Percentiles rank a stretch among this genome's conserved stretches.
Evolutionary conservation across 495 filamentous ascomycete species (phyloP).

Genomic region (Neurospora sp.): DNA sequence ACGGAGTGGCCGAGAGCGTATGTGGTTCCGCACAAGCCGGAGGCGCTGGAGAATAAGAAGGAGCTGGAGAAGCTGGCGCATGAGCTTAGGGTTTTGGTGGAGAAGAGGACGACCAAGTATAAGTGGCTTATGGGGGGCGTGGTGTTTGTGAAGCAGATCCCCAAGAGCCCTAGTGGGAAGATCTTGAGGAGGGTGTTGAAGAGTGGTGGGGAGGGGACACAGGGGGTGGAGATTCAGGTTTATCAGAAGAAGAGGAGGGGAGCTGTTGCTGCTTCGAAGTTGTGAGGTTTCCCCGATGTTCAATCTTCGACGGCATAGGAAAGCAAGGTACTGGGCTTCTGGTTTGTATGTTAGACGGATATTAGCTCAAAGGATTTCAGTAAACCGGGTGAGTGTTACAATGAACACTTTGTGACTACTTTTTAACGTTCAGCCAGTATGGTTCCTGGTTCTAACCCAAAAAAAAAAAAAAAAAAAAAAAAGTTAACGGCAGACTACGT

Average conservation of each 20-base stretch:
- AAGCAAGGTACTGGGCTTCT: no score
- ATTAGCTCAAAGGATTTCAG: no score
- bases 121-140: conserved; percentile 59
- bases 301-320: no score
- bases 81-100: conserved; percentile 38
- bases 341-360: no score
- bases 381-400: no score
- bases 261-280: neutral
- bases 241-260: conserved; percentile 20
- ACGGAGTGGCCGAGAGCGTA: conserved; percentile 22
- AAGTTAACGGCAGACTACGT: no score
- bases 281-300: neutral
- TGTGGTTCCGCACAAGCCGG: conserved; percentile 19
- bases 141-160: conserved; percentile 52
- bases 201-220: conserved; percentile 8
- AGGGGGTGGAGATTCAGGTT: conserved; percentile 17
- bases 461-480: no score
- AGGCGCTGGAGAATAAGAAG: conserved; percentile 33
- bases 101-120: conserved; percentile 49
- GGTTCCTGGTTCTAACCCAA: no score
- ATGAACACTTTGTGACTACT: no score
- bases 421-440: no score
- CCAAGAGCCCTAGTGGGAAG: conserved; percentile 61
- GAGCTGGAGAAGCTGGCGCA: conserved; percentile 36
- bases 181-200: conserved; percentile 51